Evolutionary conservation across 1,284 basidiomycete genomes (phyloP), one percentile per base, ranked within the genome.

Genomic region (Ceratobasidium sp.): DNA sequence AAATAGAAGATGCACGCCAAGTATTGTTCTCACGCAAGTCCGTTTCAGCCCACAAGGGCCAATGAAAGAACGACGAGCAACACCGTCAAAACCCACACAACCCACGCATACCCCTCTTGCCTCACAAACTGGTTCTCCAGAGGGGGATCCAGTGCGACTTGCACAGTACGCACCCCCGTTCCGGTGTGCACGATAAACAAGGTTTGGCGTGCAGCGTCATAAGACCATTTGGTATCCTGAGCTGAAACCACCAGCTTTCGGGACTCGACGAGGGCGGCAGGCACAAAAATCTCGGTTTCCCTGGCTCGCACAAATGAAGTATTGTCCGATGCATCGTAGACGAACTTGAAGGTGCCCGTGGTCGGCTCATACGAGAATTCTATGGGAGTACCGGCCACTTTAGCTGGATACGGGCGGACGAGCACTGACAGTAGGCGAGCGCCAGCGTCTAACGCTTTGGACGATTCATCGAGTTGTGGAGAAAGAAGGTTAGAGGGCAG

Each of bases 271-370:
- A 93, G 79, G 75, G 84, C 79, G 1, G 86, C 85, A 0, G 94
- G 94, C 9, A 95, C 77, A 83, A 90, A 96, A 64, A 96, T 89
- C 80, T 95, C 93, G 13, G 94, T 95, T 76, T 91, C 87, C 55
- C 84, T 82, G 7, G 86, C 84, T 38, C 78, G 82, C 32, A 89
- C 80, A 1, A 78, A 74, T 0, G 82, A 82, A 74, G 84, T 83
- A 0, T 80, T 80, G 0, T 77, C 63, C 21, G 82, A 79, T 1
- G 86, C 83, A 1, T 80, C 81, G 91, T 91, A 94, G 76, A 87
- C 85, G 75, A 86, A 92, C 2, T 80, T 81, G 77, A 92, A 89
- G 14, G 80, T 79, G 0, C 91, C 90, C 0, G 86, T 87, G 63
- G 87, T 89, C 82, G 91, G 85, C 78, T 93, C 91, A 78, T 93